Conservation (phyloP, 2,329 filamentous ascomycete species). For the Monosporascus sp. region DNA sequence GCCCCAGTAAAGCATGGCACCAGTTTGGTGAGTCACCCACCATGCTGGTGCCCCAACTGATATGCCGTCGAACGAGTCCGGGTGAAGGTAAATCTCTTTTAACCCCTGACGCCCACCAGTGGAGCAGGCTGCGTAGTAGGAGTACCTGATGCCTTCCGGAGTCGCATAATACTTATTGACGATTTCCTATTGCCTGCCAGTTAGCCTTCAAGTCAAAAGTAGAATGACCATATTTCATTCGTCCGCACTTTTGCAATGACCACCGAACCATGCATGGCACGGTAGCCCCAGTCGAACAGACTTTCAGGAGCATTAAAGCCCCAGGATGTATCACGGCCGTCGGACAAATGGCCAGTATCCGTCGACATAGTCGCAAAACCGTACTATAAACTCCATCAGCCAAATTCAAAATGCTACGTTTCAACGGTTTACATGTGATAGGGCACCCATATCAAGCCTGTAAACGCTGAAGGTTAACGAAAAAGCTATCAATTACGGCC, state of each 20-base stretch:
- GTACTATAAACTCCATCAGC: slow-evolving; percentile 17
- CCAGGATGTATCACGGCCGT: slow-evolving; percentile 29
- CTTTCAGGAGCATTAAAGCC: slow-evolving; percentile 31
- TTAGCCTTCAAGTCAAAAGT: not conserved
- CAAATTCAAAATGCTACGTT: not conserved
- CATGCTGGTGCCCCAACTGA: slow-evolving; percentile 46
- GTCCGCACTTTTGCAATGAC: slow-evolving; percentile 34
- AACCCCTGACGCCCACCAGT: slow-evolving; percentile 57
- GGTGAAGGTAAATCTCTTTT: slow-evolving; percentile 46
- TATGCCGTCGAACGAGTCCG: slow-evolving; percentile 54
- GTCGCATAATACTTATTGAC: slow-evolving; percentile 43
- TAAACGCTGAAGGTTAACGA: too few relatives aligned
- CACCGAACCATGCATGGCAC: slow-evolving; percentile 44
- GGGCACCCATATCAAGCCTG: slow-evolving; percentile 37
- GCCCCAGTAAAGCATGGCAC: slow-evolving; percentile 32
- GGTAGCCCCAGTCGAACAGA: slow-evolving; percentile 34
- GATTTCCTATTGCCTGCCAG: slow-evolving; percentile 29
- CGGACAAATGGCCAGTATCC: slow-evolving; percentile 39
- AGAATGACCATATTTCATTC: not conserved
- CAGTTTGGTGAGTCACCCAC: slow-evolving; percentile 40
- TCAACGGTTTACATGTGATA: slow-evolving; percentile 15
- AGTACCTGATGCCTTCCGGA: slow-evolving; percentile 33
- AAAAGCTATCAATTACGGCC: too few relatives aligned
- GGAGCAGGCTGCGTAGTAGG: slow-evolving; percentile 54
- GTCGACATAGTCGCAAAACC: slow-evolving; percentile 40